A percentile compares a stretch with the other conserved stretches of the same genome.
These are phyloP conservation scores for Pyrus hybrid DNA, from an alignment of 331 rosid species.

Conservation along the genomic window DNA sequence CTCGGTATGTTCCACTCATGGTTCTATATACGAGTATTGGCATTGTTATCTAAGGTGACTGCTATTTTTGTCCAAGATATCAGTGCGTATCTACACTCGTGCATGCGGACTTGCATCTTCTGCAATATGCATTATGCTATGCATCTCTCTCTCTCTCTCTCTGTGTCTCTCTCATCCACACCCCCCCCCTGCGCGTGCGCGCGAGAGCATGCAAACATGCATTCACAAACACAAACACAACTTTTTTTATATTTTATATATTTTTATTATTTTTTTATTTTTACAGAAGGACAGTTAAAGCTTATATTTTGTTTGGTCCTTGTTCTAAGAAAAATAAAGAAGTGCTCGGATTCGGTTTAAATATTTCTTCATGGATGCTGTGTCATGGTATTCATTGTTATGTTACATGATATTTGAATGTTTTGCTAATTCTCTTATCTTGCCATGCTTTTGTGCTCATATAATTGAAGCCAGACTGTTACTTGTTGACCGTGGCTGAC, in stretches of 20 bases:
- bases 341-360: neutral
- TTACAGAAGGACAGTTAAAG: neutral
- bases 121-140: neutral
- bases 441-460: neutral
- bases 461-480: neutral
- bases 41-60: neutral
- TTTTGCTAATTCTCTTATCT: neutral
- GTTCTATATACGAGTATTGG: neutral
- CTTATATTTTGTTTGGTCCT: too few relatives aligned
- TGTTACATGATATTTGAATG: neutral
- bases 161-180: neutral
- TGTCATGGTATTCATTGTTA: neutral
- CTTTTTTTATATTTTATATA: too few relatives aligned
- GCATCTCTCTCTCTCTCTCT: neutral
- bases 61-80: neutral
- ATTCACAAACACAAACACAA: too few relatives aligned
- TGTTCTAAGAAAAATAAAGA: too few relatives aligned
- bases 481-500: neutral
- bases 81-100: neutral
- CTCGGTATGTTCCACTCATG: slow-evolving; percentile 53
- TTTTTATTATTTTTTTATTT: too few relatives aligned
- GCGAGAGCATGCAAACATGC: too few relatives aligned
- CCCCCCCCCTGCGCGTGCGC: neutral
- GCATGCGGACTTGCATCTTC: neutral
- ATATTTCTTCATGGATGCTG: neutral